phyloP scores from a whole-genome alignment of 2,329 filamentous ascomycete species.

The Venturia pyrina region DNA sequence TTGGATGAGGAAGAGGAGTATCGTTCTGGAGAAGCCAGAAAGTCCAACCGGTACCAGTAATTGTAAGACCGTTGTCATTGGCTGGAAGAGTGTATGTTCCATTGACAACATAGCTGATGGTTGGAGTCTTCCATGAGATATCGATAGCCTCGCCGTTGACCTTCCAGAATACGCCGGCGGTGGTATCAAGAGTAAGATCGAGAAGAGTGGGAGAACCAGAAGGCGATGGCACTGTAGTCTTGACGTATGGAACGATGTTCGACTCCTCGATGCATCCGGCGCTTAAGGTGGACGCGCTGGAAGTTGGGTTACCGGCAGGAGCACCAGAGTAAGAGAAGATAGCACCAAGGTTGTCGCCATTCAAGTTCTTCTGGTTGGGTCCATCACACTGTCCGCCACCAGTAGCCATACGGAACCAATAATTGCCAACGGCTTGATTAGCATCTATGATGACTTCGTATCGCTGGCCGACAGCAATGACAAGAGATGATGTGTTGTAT shows the following conservation, averaged over 20 bases:
- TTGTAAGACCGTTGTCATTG: slow-evolving; percentile 12
- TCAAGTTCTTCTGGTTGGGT: slow-evolving; percentile 7
- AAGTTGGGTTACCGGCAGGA: slow-evolving; percentile 8
- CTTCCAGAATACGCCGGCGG: slow-evolving; percentile 19
- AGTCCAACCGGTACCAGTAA: slow-evolving; percentile 11
- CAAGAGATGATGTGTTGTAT: slow-evolving; percentile 17
- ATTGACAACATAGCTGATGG: slow-evolving; percentile 12
- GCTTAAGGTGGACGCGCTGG: not conserved
- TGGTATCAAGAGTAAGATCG: slow-evolving; percentile 16
- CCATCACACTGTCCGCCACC: slow-evolving; percentile 12
- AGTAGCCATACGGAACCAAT: slow-evolving; percentile 24
- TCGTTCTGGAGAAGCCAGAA: slow-evolving; percentile 13
- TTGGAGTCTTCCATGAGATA: slow-evolving; percentile 12
- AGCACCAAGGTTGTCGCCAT: slow-evolving; percentile 6
- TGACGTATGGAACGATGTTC: not conserved
- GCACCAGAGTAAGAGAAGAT: slow-evolving; percentile 11
- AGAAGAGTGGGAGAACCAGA: slow-evolving; percentile 2
- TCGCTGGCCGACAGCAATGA: slow-evolving; percentile 26
- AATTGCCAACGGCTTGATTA: slow-evolving; percentile 22
- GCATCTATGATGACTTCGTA: slow-evolving; percentile 32
- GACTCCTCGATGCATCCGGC: slow-evolving; percentile 11
- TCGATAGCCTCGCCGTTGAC: slow-evolving; percentile 12
- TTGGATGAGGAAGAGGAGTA: slow-evolving; percentile 12
- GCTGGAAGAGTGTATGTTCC: slow-evolving; percentile 12
- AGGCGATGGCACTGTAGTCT: slow-evolving; percentile 8